Base-by-base conservation (phyloP, 2,329 filamentous ascomycete genomes). In the Coniella lustricola region DNA sequence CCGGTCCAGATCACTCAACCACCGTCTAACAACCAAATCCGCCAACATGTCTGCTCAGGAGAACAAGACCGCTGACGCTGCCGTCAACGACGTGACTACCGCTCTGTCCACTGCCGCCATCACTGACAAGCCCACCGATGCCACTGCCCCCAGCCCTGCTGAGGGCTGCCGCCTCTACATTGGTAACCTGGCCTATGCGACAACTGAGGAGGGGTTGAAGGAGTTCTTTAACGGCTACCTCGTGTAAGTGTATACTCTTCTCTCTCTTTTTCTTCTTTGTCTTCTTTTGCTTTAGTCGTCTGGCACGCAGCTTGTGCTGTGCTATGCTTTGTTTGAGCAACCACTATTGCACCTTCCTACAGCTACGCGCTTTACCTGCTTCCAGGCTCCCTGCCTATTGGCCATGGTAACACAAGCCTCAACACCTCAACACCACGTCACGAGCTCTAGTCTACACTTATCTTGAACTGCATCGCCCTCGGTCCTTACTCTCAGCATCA, bases 131-230 rank as follows among this genome's bases (percentile, higher is more conserved):
- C 60, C 64, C 55, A 59, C 66, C 59, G 90, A 95, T 72, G 90
- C 90, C 71, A 90, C 93, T 67, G 85, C 93, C 71, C 89, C 90
- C 75, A 95, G 90, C 77, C 93, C 93, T 72, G 90, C 91, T 73
- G 93, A 98, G 81, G 91, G 93, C 72, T 89, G 93, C 79, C 89
- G 93, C 77, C 86, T 98, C 66, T 98, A 98, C 79, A 97, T 98
- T 79, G 93, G 93, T 80, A 98, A 98, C 81, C 87, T 98, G 83
- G 93, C 93, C 67, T 98, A 98, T 74, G 90, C 91, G 85, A 97
- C 93, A 84, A 95, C 90, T 72, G 93, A 97, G 87, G 93, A 87
- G 85, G 90, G 96, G 85, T 89, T 98, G 82, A 95, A 94, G 81
- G 87, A 93, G 64, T 98, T 98, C 82, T 98, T 98, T 86, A 91